A percentile compares a stretch with the other conserved stretches of the same genome.
Evolutionary conservation across 768 basidiomycete genomes (phyloP).

Genomic region (Termitomyces sp.): DNA sequence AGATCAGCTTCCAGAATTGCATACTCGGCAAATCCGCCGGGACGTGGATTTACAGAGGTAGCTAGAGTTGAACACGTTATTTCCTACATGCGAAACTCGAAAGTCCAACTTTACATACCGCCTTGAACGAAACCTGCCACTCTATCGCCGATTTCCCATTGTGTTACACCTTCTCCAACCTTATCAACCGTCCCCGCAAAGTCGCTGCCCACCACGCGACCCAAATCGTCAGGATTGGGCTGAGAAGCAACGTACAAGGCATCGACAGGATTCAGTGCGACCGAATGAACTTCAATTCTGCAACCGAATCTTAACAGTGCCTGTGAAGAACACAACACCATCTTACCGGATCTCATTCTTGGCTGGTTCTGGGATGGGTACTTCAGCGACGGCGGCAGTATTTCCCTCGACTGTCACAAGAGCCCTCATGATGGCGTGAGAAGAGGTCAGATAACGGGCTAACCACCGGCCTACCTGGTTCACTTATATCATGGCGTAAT

Average conservation of each 20-base stretch:
- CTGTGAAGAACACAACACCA: not conserved
- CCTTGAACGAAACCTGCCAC: conserved; percentile 30
- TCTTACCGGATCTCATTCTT: conserved; percentile 26
- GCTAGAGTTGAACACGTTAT: conserved; percentile 16
- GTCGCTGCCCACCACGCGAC: conserved; percentile 31
- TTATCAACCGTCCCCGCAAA: conserved; percentile 29
- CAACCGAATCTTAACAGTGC: not conserved
- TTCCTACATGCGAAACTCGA: not conserved
- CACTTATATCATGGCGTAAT: not conserved
- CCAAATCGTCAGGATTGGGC: conserved; percentile 20
- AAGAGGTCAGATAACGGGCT: not conserved
- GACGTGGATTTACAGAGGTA: conserved; percentile 26
- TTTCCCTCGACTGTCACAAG: conserved; percentile 24
- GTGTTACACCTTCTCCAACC: conserved; percentile 23
- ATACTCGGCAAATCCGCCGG: conserved; percentile 33
- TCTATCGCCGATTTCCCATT: conserved; percentile 28
- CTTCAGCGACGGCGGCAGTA: conserved; percentile 22
- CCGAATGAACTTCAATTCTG: conserved; percentile 26
- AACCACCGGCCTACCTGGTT: not conserved
- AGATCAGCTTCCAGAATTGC: conserved; percentile 29
- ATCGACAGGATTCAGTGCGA: conserved; percentile 33
- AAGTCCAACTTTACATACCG: conserved; percentile 16
- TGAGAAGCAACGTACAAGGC: conserved; percentile 24
- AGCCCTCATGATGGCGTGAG: conserved; percentile 14
- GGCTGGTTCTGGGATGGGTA: conserved; percentile 24